phyloP scores from a whole-genome alignment of 495 filamentous ascomycete species.

The Thermochaetoides thermophila region DNA sequence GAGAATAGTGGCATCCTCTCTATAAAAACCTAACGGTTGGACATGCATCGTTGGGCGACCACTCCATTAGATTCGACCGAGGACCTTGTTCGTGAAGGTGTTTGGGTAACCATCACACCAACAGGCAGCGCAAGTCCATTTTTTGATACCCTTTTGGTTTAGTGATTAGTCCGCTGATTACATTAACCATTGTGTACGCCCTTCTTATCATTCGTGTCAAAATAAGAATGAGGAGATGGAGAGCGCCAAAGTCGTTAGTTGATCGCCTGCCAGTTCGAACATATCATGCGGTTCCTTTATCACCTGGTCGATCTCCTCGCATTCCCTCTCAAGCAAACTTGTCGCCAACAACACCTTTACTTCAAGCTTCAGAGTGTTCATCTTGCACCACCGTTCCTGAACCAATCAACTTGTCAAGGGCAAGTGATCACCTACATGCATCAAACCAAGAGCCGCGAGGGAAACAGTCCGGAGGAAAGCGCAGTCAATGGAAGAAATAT shows the following conservation, averaged over 20 bases:
- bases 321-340: conserved; percentile 40
- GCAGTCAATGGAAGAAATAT: conserved; percentile 60
- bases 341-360: conserved; percentile 62
- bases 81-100: conserved; percentile 48
- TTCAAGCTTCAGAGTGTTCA: conserved; percentile 42
- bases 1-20: too few relatives aligned
- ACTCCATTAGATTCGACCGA: too few relatives aligned
- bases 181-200: conserved; percentile 82
- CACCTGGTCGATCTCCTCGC: conserved; percentile 43
- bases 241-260: conserved; percentile 90
- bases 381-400: conserved; percentile 48
- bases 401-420: conserved; percentile 19
- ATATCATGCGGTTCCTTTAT: conserved; percentile 67
- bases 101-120: conserved; percentile 92
- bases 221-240: conserved; percentile 80
- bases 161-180: conserved; percentile 83
- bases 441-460: too few relatives aligned
- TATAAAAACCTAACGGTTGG: too few relatives aligned
- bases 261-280: conserved; percentile 89
- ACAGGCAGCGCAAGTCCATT: conserved; percentile 86
- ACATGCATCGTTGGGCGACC: too few relatives aligned
- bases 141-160: conserved; percentile 90
- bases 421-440: conserved; percentile 23
- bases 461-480: too few relatives aligned
- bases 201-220: conserved; percentile 77